Percentiles rank a stretch among this genome's conserved stretches.
phyloP scores from a whole-genome alignment of 148 eudicot species.

The Chenopodium album region DNA sequence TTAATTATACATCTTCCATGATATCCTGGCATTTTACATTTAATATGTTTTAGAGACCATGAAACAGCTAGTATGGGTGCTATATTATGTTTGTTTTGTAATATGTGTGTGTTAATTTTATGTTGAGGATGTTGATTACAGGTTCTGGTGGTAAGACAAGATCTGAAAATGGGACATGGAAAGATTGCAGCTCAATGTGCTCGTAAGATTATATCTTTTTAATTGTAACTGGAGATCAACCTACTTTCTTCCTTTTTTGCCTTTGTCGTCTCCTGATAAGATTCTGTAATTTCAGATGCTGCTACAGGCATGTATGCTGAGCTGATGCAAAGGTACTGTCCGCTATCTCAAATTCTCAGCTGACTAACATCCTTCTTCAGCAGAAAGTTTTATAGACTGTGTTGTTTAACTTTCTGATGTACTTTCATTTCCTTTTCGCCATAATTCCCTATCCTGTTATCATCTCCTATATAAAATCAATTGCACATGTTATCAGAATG shows the following conservation, averaged over 20 bases:
- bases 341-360: neutral
- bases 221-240: neutral
- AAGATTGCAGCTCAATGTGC: slow-evolving; percentile 97
- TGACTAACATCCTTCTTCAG: neutral
- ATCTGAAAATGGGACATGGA: slow-evolving; percentile 90
- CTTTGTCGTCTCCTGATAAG: slow-evolving; percentile 9
- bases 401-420: neutral
- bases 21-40: neutral
- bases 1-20: neutral
- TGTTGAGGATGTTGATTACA: slow-evolving; percentile 27
- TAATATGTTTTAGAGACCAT: neutral
- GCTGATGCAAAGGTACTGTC: slow-evolving; percentile 62
- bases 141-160: slow-evolving; percentile 96
- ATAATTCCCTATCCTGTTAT: neutral
- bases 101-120: neutral
- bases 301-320: slow-evolving; percentile 88
- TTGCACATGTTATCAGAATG: too few relatives aligned
- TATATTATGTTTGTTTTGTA: neutral
- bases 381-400: neutral
- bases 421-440: neutral
- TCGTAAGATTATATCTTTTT: slow-evolving; percentile 48
- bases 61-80: neutral
- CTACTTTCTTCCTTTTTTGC: neutral
- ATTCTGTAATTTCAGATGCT: slow-evolving; percentile 56
- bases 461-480: neutral